Conservation (phyloP, 768 basidiomycete species). For the Lactifluus rugatus region DNA sequence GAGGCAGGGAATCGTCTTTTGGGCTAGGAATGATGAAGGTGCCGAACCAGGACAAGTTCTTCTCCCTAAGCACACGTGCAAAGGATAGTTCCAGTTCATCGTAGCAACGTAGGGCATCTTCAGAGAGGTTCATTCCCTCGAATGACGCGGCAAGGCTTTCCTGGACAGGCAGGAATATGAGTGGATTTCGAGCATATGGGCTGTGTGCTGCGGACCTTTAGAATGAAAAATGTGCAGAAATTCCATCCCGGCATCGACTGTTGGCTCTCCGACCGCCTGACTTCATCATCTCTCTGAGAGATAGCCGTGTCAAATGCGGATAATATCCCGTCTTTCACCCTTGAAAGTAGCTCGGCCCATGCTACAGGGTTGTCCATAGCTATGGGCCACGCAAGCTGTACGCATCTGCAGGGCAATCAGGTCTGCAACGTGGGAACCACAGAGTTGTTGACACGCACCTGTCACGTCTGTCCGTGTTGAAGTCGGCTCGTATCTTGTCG, state of each 20-base stretch:
- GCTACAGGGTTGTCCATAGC: slow-evolving; percentile 64
- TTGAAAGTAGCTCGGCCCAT: slow-evolving; percentile 83
- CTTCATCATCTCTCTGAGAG: slow-evolving; percentile 77
- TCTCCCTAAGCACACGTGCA: slow-evolving; percentile 60
- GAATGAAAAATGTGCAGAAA: slow-evolving; percentile 92
- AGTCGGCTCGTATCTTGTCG: slow-evolving; percentile 87
- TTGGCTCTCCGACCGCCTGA: slow-evolving; percentile 81
- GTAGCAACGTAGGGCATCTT: slow-evolving; percentile 84
- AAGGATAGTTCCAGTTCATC: slow-evolving; percentile 87
- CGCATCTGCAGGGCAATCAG: slow-evolving; percentile 44
- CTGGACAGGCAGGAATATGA: slow-evolving; percentile 33
- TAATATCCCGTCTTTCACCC: slow-evolving; percentile 85
- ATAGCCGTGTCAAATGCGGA: slow-evolving; percentile 75
- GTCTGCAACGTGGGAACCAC: not conserved
- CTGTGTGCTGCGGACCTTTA: slow-evolving; percentile 56
- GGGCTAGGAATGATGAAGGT: slow-evolving; percentile 60
- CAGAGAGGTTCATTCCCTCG: slow-evolving; percentile 79
- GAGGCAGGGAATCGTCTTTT: slow-evolving; percentile 70
- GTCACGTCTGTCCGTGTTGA: slow-evolving; percentile 82
- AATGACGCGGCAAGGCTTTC: slow-evolving; percentile 91
- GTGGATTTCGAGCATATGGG: not conserved
- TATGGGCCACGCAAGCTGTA: slow-evolving; percentile 69
- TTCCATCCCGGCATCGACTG: slow-evolving; percentile 96
- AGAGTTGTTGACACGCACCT: slow-evolving; percentile 36
- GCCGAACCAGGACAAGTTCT: slow-evolving; percentile 89